phyloP scores from a whole-genome alignment of 1,284 basidiomycete species.

The Sparassis latifolia region DNA sequence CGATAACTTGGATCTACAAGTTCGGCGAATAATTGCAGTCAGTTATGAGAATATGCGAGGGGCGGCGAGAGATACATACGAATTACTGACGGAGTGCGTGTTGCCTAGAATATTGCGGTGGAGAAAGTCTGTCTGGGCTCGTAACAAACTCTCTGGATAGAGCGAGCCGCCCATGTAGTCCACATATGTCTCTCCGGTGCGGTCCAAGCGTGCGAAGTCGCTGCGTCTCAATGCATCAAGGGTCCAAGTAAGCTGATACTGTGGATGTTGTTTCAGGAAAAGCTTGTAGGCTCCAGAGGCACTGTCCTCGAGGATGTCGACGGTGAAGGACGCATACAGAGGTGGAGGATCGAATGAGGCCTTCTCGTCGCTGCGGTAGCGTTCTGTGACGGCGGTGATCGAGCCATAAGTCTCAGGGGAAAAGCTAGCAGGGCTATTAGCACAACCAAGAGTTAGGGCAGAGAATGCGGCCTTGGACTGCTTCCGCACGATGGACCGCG shows the following conservation, averaged over 20 bases:
- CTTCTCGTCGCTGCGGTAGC: conserved; percentile 18
- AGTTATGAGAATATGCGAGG: background rate
- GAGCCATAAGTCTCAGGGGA: conserved; percentile 14
- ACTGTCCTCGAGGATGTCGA: conserved; percentile 25
- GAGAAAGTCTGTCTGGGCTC: conserved; percentile 62
- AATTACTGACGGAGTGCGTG: conserved; percentile 75
- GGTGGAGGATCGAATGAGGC: conserved; percentile 24
- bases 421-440: conserved; percentile 17
- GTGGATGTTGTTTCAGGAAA: conserved; percentile 33
- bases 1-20: conserved; percentile 59
- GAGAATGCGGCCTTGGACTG: conserved; percentile 21
- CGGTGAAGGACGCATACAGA: conserved; percentile 18
- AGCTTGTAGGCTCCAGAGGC: conserved; percentile 20
- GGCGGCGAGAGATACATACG: conserved; percentile 33
- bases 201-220: conserved; percentile 63
- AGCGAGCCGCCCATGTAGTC: conserved; percentile 79
- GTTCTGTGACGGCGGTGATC: conserved; percentile 7
- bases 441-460: conserved; percentile 25
- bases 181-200: conserved; percentile 62
- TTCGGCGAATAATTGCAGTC: background rate
- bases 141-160: conserved; percentile 70
- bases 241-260: conserved; percentile 33
- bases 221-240: conserved; percentile 63
- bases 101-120: conserved; percentile 65
- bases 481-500: conserved; percentile 17